These are phyloP conservation scores for Eucalyptus guilfoylei DNA, from an alignment of 345 rosid genomes.

Conservation along the genomic window DNA sequence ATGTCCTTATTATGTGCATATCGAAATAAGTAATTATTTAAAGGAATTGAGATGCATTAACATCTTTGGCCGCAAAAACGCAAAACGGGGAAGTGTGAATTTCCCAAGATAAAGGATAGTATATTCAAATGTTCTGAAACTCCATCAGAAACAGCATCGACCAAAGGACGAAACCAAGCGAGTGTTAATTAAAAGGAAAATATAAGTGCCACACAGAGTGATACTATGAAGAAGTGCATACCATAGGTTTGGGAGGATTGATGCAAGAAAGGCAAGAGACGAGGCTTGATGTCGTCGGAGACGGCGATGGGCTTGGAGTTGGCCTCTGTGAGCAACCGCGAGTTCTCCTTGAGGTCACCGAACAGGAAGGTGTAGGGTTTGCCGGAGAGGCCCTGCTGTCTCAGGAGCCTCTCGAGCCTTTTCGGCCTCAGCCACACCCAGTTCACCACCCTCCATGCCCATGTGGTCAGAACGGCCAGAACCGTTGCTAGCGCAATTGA, in stretches of 20 bases:
- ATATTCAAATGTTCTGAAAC: background rate
- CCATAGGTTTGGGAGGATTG: slow-evolving; percentile 1
- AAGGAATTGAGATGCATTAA: background rate
- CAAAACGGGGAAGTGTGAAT: background rate
- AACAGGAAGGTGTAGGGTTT: background rate
- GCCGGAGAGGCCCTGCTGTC: slow-evolving; percentile 9
- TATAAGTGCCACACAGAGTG: background rate
- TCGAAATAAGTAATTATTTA: background rate
- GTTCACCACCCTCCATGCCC: background rate
- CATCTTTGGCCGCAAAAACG: background rate
- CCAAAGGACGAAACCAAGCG: background rate
- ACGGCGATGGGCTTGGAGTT: background rate
- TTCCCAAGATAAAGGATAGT: background rate
- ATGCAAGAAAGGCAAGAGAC: background rate
- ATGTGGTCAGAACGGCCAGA: background rate
- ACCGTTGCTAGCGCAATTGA: background rate
- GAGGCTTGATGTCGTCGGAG: background rate
- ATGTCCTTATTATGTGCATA: background rate
- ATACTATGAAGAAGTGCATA: background rate
- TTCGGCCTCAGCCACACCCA: slow-evolving; percentile 23
- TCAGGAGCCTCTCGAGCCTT: slow-evolving; percentile 9
- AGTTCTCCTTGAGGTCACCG: background rate
- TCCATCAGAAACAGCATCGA: background rate
- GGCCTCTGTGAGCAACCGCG: background rate
- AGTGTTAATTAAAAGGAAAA: accelerated